Percentiles rank a stretch among this genome's conserved stretches.
These are phyloP conservation scores for Anethum foeniculum DNA, from an alignment of 140 eudicot genomes.

Conservation along the genomic window DNA sequence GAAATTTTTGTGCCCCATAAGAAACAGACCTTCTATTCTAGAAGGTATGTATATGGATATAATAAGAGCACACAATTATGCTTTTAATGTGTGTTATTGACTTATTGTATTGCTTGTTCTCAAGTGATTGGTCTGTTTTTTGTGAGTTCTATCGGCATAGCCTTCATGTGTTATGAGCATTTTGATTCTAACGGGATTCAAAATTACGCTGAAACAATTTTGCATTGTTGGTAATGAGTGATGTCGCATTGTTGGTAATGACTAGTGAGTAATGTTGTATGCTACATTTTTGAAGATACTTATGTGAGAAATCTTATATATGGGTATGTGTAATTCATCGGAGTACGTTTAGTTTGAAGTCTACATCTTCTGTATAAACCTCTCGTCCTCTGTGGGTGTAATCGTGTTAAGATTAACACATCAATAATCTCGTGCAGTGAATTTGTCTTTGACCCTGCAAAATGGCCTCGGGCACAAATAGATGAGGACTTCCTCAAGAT, in stretches of 20 bases:
- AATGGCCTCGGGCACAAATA: slow-evolving; percentile 84
- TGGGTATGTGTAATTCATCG: background rate
- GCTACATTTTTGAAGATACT: background rate
- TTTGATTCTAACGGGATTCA: background rate
- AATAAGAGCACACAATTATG: background rate
- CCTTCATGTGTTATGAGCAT: background rate
- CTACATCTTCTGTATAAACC: background rate
- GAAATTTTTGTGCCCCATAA: slow-evolving; percentile 90
- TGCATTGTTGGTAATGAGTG: background rate
- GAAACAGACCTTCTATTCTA: slow-evolving; percentile 68
- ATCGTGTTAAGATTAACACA: background rate
- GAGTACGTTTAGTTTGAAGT: background rate
- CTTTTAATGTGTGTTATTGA: background rate
- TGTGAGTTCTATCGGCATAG: background rate
- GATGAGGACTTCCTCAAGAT: slow-evolving; percentile 65
- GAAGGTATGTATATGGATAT: slow-evolving; percentile 41
- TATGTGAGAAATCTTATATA: background rate
- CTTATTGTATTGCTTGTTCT: background rate
- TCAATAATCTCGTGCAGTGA: slow-evolving; percentile 46
- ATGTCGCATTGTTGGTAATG: background rate
- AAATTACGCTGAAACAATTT: background rate
- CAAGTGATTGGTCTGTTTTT: background rate
- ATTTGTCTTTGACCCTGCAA: slow-evolving; percentile 62
- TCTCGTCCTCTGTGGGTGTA: background rate
- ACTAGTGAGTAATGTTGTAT: too few relatives aligned